A percentile compares a stretch with the other conserved stretches of the same genome.
These are phyloP conservation scores for Fragilaria crotonensis DNA, from an alignment of 108 stramenopile genomes.

Conservation along the genomic window DNA sequence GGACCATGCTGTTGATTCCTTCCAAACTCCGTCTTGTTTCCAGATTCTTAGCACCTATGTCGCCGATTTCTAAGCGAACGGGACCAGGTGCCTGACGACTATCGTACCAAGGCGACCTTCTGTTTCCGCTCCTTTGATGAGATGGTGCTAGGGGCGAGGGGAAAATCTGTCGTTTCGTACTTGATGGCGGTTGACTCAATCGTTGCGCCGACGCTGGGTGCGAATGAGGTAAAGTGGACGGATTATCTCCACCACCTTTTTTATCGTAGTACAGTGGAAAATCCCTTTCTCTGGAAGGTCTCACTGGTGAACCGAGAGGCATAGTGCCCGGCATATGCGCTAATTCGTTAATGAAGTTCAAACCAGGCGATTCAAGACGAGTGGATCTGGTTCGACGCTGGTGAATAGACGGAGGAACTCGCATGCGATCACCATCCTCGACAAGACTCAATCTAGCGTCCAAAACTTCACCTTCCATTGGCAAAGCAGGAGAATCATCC, in stretches of 20 bases:
- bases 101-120: constrained; percentile 1
- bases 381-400: constrained; percentile 1
- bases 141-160: not conserved
- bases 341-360: not conserved
- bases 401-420: constrained; percentile 4
- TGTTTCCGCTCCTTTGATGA: not conserved
- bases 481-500: constrained; percentile 1
- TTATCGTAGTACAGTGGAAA: no score
- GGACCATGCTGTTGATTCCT: constrained; percentile 38
- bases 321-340: no score
- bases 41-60: constrained; percentile 6
- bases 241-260: no score
- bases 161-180: constrained; percentile 5
- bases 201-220: no score
- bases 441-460: constrained; percentile 1
- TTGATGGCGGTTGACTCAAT: not conserved
- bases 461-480: not conserved
- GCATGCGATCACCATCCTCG: not conserved
- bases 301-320: constrained; percentile 1
- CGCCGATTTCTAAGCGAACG: constrained; percentile 23
- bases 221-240: no score
- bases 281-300: no score
- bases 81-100: constrained; percentile 6
- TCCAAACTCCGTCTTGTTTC: constrained; percentile 25
- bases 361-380: not conserved